Evolutionary conservation across 1,284 basidiomycete genomes (phyloP).

Genomic region (Melampsora americana): DNA sequence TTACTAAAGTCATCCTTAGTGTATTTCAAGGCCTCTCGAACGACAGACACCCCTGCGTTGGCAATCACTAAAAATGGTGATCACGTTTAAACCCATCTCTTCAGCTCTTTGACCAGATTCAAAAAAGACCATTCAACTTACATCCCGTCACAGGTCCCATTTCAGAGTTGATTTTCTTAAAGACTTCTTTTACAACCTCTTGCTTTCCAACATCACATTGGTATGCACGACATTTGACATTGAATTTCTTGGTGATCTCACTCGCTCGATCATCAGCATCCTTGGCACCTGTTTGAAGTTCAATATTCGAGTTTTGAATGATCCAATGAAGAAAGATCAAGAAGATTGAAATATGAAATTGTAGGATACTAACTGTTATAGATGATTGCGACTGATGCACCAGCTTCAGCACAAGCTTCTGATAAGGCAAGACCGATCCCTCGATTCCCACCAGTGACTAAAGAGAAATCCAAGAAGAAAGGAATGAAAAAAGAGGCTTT

Average conservation of each 20-base stretch:
- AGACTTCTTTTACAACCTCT: slow-evolving; percentile 45
- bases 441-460: slow-evolving; percentile 42
- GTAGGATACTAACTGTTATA: slow-evolving; percentile 22
- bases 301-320: not conserved
- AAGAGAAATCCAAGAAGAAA: not conserved
- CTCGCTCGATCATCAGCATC: slow-evolving; percentile 45
- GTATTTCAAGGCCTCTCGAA: too few species aligned
- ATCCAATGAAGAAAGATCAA: not conserved
- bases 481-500: slow-evolving; percentile 1
- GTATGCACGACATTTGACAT: slow-evolving; percentile 53
- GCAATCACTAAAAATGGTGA: too few species aligned
- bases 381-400: slow-evolving; percentile 52
- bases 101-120: too few species aligned
- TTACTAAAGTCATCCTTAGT: too few species aligned
- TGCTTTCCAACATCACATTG: slow-evolving; percentile 54
- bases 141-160: not conserved
- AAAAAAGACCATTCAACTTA: too few species aligned
- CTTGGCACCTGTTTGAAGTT: not conserved
- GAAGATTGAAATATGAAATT: not conserved
- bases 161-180: slow-evolving; percentile 48
- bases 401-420: slow-evolving; percentile 52
- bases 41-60: too few species aligned
- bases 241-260: slow-evolving; percentile 51
- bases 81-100: too few species aligned
- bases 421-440: slow-evolving; percentile 52